Evolutionary conservation across 345 rosid species (phyloP), one percentile per base, ranked within the genome.

Genomic region (Populus tremula): DNA sequence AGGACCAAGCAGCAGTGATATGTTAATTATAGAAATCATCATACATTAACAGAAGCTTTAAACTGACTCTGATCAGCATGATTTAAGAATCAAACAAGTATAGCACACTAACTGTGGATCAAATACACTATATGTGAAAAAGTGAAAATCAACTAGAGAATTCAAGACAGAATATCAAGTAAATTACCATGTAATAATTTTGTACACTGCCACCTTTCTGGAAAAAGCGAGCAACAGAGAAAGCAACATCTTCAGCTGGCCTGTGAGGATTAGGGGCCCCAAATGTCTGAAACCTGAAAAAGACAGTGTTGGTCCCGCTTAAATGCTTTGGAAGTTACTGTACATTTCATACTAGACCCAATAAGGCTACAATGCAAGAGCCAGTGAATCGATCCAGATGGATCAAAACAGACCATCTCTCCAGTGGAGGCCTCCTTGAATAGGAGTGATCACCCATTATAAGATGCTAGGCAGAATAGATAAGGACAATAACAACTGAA

Each of bases 181-280:
- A 70, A 38, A 39, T 76, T 87, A 96, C 99, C 99, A 96, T 93
- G 85, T 96, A 96, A 79, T 96, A 93, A 69, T 93, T 93, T 17
- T 93, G 93, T 72, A 96, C 74, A 79, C 92, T 91, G 71, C 98
- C 99, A 2, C 97, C 98, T 84, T 92, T 93, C 80, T 91, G 94
- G 81, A 93, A 91, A 85, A 96, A 96, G 17, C 93, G 93, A 78
- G 98, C 97, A 61, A 96, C 98, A 25, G 94, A 83, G 78, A 77
- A 95, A 53, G 99, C 97, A 82, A 95, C 73, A 76, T 93, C 99
- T 85, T 95, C 96, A 56, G 89, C 78, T 75, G 99, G 98, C 64
- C 99, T 91, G 79, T 93, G 97, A 72, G 99, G 99, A 85, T 91
- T 92, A 80, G 91, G 85, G 64, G 82, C 91, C 70, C 99, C 99